These are phyloP conservation scores for Trichoderma sp. DNA, from an alignment of 2,329 filamentous ascomycete genomes.

Conservation along the genomic window DNA sequence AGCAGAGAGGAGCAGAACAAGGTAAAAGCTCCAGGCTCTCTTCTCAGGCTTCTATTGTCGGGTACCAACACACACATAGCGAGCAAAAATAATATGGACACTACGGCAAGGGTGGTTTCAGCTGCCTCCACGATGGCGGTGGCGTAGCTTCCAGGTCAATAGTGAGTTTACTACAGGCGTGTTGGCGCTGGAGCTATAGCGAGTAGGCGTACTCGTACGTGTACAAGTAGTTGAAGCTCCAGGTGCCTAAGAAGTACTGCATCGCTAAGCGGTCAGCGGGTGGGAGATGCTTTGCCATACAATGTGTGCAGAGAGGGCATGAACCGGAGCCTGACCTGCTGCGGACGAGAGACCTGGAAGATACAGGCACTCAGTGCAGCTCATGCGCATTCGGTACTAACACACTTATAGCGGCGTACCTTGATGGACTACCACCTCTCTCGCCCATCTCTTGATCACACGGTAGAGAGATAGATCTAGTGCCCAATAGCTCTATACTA, in stretches of 20 bases:
- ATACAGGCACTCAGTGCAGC: neutral
- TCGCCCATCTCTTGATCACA: neutral
- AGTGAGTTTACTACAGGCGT: neutral
- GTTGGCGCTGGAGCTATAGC: neutral
- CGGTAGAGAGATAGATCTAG: neutral
- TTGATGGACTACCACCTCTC: too few relatives aligned
- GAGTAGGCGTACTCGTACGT: neutral
- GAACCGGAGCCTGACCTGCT: neutral
- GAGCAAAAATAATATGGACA: neutral
- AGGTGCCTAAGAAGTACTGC: neutral
- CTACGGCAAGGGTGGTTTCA: neutral
- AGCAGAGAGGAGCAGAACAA: neutral
- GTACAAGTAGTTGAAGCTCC: neutral
- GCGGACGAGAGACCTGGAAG: neutral
- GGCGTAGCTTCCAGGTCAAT: neutral
- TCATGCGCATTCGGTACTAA: too few relatives aligned
- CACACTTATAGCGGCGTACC: too few relatives aligned
- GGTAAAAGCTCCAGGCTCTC: neutral
- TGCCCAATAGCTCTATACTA: neutral
- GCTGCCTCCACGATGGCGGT: neutral
- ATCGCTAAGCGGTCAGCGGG: neutral
- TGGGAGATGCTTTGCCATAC: neutral
- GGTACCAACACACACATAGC: neutral
- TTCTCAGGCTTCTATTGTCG: neutral
- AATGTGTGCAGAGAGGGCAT: neutral